Conservation (phyloP, 768 basidiomycete species). For the Galerina sulciceps region DNA sequence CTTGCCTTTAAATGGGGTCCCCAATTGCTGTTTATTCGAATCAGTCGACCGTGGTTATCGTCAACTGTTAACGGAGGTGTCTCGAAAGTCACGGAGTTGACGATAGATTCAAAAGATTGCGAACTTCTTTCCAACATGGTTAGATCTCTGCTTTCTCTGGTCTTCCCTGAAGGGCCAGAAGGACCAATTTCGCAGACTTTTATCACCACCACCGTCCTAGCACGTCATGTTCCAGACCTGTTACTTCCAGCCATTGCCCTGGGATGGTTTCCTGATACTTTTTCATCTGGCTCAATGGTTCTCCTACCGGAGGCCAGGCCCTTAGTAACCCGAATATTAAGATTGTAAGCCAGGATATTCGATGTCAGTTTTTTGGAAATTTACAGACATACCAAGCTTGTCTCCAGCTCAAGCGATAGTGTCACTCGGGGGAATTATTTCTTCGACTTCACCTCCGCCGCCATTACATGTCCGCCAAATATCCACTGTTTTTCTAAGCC, state of each 20-base stretch:
- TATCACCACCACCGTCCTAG: conserved; percentile 62
- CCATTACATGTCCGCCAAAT: conserved; percentile 59
- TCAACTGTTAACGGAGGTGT: conserved; percentile 9
- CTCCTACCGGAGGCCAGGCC: conserved; percentile 53
- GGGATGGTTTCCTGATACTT: conserved; percentile 73
- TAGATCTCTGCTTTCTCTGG: conserved; percentile 45
- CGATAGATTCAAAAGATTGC: conserved; percentile 46
- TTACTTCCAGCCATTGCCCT: conserved; percentile 63
- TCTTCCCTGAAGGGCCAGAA: conserved; percentile 59
- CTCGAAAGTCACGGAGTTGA: conserved; percentile 50
- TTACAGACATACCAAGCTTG: conserved; percentile 44
- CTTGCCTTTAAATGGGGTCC: conserved; percentile 77
- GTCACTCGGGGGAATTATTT: conserved; percentile 63
- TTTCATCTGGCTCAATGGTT: conserved; percentile 35
- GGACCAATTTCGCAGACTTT: conserved; percentile 57
- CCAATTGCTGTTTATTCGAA: conserved; percentile 51
- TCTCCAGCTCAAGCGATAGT: conserved; percentile 69
- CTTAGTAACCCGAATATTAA: conserved; percentile 57
- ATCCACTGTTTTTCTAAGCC: conserved; percentile 66
- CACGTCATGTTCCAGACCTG: conserved; percentile 58
- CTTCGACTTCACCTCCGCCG: conserved; percentile 42
- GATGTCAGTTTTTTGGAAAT: conserved; percentile 19
- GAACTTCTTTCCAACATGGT: conserved; percentile 45
- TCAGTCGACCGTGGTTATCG: conserved; percentile 44
- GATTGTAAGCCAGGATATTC: conserved; percentile 52